Conservation (phyloP, 2,329 filamentous ascomycete species). For the Aspergillus ochraceus region DNA sequence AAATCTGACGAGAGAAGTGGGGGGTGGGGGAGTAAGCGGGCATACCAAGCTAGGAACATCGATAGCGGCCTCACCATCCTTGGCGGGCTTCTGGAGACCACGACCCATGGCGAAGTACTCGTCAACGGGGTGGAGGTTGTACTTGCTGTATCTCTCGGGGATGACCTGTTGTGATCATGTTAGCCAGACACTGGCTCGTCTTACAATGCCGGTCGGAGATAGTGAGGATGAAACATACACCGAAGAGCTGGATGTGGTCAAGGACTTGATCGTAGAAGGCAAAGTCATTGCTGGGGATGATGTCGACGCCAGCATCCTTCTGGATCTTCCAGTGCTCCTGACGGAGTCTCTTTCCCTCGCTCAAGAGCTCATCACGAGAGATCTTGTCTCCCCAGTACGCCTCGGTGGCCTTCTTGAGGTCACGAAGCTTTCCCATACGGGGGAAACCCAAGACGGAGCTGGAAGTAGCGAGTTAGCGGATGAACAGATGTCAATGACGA, state of each 20-base stretch:
- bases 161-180: constrained; percentile 61
- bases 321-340: constrained; percentile 99
- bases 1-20: not conserved
- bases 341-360: constrained; percentile 95
- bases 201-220: too few relatives aligned
- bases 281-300: constrained; percentile 99
- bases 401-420: constrained; percentile 99
- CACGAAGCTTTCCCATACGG: constrained; percentile 96
- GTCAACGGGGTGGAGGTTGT: constrained; percentile 84
- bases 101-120: constrained; percentile 99
- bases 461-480: not conserved
- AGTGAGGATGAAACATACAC: constrained; percentile 58
- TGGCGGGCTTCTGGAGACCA: constrained; percentile 87
- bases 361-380: constrained; percentile 83
- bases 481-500: not conserved
- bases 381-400: constrained; percentile 97
- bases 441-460: constrained; percentile 93
- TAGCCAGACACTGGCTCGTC: too few relatives aligned
- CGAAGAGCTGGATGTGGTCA: constrained; percentile 97
- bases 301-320: constrained; percentile 94
- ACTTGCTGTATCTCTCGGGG: constrained; percentile 89
- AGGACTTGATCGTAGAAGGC: constrained; percentile 98
- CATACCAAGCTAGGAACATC: constrained; percentile 80
- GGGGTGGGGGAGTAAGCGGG: constrained; percentile 22
- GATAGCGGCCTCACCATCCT: constrained; percentile 53